These are phyloP conservation scores for Gastrodia elata DNA, from an alignment of 106 monocot genomes.

Conservation along the genomic window DNA sequence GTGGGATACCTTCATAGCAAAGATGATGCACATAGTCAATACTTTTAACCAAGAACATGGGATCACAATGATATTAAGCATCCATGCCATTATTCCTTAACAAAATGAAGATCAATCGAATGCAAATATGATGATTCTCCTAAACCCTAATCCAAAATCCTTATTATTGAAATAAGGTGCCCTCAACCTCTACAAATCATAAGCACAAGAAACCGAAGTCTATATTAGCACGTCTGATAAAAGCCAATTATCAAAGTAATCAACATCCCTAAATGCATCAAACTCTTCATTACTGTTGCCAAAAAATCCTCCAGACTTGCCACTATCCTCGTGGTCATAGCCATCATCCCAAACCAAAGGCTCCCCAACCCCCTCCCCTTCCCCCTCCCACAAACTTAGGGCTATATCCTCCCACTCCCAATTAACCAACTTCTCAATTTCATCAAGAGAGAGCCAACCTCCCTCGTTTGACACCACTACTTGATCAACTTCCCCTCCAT, in stretches of 20 bases:
- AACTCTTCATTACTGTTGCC: neutral
- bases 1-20: no score
- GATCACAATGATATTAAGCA: no score
- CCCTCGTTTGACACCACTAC: neutral
- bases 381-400: slow-evolving; percentile 5
- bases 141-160: neutral
- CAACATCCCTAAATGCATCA: slow-evolving; percentile 3
- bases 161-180: neutral
- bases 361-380: neutral
- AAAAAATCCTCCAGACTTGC: neutral
- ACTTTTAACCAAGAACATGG: no score
- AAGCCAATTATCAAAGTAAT: neutral
- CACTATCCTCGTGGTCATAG: neutral
- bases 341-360: neutral
- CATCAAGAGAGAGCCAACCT: neutral
- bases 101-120: neutral
- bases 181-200: neutral
- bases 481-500: neutral
- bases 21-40: no score
- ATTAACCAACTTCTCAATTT: slow-evolving; percentile 8
- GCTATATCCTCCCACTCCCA: slow-evolving; percentile 8
- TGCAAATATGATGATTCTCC: no score
- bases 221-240: neutral
- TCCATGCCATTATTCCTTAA: no score
- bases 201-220: neutral